Evolutionary conservation across 1,139 yeast genomes (phyloP), one percentile per base, ranked within the genome.

Genomic region (Nakaseomyces kungkrabaensis): DNA sequence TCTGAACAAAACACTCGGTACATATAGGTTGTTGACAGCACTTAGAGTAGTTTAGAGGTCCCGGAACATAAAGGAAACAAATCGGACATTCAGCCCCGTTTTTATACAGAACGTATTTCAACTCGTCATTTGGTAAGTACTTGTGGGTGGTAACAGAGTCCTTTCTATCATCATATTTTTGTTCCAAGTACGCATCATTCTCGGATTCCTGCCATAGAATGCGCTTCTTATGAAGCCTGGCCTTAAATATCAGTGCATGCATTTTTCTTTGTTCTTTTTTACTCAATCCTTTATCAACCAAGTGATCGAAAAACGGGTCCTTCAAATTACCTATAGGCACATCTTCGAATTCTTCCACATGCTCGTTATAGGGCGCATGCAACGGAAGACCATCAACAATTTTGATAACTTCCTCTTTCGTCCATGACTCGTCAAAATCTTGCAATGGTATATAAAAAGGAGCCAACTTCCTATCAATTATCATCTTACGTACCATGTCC

Each of bases 1-100:
- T 89, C 66, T 90, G 97, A 7, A 90, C 97, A 76, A 92, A 92
- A 66, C 98, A 92, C 68, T 92, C 98, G 1, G 96, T 78, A 68
- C 98, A 92, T 25, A 92, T 89, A 2, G 95, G 92, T 66, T 92
- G 97, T 47, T 79, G 77, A 65, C 98, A 92, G 67, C 98, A 92
- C 46, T 95, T 74, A n/a, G 96, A 84, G 48, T 77, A 67, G 69
- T 92, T 92, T 57, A 90, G 70, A 60, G 81, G 79, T 45, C 76
- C 74, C 1, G 98, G 98, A 63, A 84, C 87, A 63, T 77, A 87
- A 25, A 92, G 74, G 66, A 92, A 92, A 64, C 98, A 92, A 56
- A 92, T 92, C 9, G 98, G 97, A 65, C 98, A 92, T 62, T 92
- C 98, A 32, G 75, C 69, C 1, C 87, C 79, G 50, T 78, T 71